These are phyloP conservation scores for Flaveria ramosissima DNA, from an alignment of 129 eudicot species.

Conservation along the genomic window DNA sequence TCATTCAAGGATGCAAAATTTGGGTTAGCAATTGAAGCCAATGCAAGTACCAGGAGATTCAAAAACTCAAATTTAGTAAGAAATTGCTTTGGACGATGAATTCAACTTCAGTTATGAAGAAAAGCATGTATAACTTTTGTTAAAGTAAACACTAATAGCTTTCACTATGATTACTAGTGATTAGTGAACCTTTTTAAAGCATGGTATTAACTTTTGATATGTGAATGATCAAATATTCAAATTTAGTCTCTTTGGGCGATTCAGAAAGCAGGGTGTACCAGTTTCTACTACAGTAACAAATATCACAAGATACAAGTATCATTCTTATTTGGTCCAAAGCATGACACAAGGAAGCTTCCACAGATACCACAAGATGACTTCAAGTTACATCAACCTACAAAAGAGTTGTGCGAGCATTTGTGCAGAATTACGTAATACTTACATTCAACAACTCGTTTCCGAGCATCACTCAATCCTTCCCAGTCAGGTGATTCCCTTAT, in stretches of 20 bases:
- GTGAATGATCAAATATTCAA: background rate
- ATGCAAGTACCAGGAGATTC: background rate
- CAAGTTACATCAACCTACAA: background rate
- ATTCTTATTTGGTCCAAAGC: background rate
- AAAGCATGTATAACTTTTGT: conserved; percentile 2
- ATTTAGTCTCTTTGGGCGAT: background rate
- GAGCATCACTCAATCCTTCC: conserved; percentile 78
- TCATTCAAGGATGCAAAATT: background rate
- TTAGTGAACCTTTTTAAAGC: conserved; percentile 1
- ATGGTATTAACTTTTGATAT: background rate
- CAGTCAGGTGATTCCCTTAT: conserved; percentile 80
- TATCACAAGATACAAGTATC: background rate
- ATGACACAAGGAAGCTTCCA: background rate
- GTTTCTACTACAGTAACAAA: background rate
- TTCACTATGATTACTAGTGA: background rate
- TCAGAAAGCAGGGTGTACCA: background rate
- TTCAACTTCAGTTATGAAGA: background rate
- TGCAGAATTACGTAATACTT: conserved; percentile 20
- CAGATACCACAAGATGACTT: background rate
- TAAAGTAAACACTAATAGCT: background rate
- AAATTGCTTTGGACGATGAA: background rate
- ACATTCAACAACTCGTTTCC: conserved; percentile 94
- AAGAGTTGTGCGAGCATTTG: background rate
- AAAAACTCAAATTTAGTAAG: background rate
- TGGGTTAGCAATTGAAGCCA: background rate